phyloP scores from a whole-genome alignment of 352 stramenopile genomes.

The Pythium myriotylum region DNA sequence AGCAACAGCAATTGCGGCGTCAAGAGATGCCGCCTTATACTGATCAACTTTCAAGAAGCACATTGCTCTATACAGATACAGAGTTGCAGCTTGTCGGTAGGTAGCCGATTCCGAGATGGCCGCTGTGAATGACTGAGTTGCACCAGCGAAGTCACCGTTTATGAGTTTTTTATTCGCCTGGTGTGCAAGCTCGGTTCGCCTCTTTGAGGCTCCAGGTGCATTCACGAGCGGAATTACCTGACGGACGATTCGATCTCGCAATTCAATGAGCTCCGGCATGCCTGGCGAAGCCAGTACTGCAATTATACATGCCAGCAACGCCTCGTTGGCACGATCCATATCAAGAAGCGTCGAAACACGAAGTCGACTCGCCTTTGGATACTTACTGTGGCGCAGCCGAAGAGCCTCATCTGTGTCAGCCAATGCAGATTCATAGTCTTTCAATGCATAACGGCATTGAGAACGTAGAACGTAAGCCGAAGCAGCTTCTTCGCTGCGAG shows the following conservation, averaged over 20 bases:
- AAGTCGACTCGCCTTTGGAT: constrained; percentile 1
- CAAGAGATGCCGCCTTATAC: neutral
- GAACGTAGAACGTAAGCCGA: neutral
- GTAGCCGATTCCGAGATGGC: neutral
- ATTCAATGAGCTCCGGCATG: neutral
- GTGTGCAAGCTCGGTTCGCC: neutral
- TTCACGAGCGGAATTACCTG: neutral
- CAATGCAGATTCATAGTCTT: neutral
- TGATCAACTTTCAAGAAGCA: neutral
- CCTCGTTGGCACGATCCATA: neutral
- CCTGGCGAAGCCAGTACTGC: neutral
- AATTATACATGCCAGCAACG: neutral
- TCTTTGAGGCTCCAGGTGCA: no score
- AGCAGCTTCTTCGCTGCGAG: neutral
- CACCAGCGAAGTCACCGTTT: neutral
- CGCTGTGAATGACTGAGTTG: neutral
- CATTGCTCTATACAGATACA: neutral
- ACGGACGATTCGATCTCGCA: neutral
- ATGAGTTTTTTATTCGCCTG: neutral
- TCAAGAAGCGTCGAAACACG: neutral
- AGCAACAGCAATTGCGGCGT: neutral
- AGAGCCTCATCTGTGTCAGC: neutral
- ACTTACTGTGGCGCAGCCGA: neutral
- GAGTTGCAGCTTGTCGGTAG: neutral
- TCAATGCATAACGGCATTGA: neutral